A percentile compares a stretch with the other conserved stretches of the same genome.
These are phyloP conservation scores for Filobasidium wieringae DNA, from an alignment of 768 basidiomycete genomes.

Conservation along the genomic window DNA sequence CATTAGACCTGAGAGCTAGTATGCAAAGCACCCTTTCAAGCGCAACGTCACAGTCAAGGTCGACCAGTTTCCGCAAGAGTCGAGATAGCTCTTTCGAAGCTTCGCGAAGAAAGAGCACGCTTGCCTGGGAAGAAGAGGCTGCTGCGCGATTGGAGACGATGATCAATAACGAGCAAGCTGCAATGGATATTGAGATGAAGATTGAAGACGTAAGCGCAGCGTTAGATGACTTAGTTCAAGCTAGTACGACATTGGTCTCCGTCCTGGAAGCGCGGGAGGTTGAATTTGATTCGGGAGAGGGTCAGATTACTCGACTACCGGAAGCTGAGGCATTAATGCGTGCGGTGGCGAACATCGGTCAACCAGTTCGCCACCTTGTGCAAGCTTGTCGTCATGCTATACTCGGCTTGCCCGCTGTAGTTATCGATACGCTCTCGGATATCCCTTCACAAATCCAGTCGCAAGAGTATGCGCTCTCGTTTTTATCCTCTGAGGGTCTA, in stretches of 20 bases:
- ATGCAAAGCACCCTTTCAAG: not conserved
- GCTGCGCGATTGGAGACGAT: not conserved
- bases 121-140: not conserved
- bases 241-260: not conserved
- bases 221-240: not conserved
- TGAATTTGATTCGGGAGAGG: not conserved
- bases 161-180: not conserved
- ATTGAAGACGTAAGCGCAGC: not conserved
- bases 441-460: not conserved
- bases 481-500: slow-evolving; percentile 22
- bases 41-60: not conserved
- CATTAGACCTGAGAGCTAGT: not conserved
- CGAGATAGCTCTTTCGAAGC: not conserved
- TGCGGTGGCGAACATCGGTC: slow-evolving; percentile 17
- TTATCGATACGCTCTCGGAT: slow-evolving; percentile 6
- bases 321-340: slow-evolving; percentile 12
- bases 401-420: slow-evolving; percentile 10
- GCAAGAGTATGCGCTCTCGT: slow-evolving; percentile 5
- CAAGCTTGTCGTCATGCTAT: slow-evolving; percentile 29
- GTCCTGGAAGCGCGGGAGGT: not conserved
- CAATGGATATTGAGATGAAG: not conserved
- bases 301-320: not conserved
- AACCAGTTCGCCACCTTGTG: slow-evolving; percentile 30
- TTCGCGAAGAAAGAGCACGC: not conserved
- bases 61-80: not conserved